Base-by-base conservation (phyloP, 106 monocot genomes). In the Vanilla planifolia region DNA sequence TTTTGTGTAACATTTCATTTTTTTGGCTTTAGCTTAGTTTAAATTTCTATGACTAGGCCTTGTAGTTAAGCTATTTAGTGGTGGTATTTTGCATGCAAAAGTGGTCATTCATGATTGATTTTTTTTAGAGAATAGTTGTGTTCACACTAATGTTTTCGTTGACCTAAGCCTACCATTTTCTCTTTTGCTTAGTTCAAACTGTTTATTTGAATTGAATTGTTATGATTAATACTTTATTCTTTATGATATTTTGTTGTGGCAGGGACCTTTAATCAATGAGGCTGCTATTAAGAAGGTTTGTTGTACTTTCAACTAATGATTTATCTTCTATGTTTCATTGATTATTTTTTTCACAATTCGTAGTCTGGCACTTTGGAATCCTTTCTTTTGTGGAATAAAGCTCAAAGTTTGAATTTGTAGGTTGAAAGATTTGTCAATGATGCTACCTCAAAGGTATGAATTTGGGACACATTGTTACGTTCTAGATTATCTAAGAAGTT, bases 211-310 rank as follows among this genome's bases (percentile, higher is more conserved):
- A 59, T 52, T 4, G 26, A 13, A 24, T 15, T 6, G 21, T 55
- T 22, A 5, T 43, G 62, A 60, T 30, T 30, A 53, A 32, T 53
- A 30, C 26, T 3, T 30, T 13, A 32, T 32, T 53, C 32, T 53
- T 53, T 32, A 1, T 28, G 25, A 4, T 35, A 20, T 63, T 43
- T 47, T 61, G 30, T 64, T 44, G 34, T 61, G 73, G 26, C 80
- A 95, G 95, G 95, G 95, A 44, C 95, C 95, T 41, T 75, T 95
- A 62, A 95, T 95, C 50, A 95, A 86, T 81, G 89, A 89, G 86
- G 80, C 83, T 76, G 89, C 95, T 43, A 69, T 95, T 37, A 57
- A 89, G 55, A 95, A 95, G 86, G 95, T 94, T 22, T 52, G 40
- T 45, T 8, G 28, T 67, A 51, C 27, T 71, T 29, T 50, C 10